Base-by-base conservation (phyloP, 2,329 filamentous ascomycete genomes). In the Paramyrothecium sp. region DNA sequence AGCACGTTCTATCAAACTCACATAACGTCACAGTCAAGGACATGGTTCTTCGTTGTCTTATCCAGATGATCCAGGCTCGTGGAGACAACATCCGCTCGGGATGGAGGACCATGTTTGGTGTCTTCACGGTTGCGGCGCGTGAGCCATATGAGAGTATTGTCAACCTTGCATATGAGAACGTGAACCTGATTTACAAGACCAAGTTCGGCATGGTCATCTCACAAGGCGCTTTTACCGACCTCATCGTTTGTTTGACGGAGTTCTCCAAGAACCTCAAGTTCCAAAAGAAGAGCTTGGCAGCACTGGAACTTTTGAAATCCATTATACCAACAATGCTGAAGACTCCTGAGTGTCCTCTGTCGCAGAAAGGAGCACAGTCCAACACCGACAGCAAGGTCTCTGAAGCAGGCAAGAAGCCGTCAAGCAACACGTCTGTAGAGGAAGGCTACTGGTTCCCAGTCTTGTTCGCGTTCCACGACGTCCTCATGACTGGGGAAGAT, bases 381-480 rank as follows among this genome's bases (percentile, higher is more conserved):
- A 79, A 80, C 8, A 77, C 81, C 26, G 73, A 79, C 21, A 58
- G 64, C 21, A 78, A 77, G 59, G 65, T 73, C 22, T 73, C 81
- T 1, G 77, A 76, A 55, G 75, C 78, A 8, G 74, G 68, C 65
- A 74, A 76, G 71, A 73, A 69, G 69, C 86, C 88, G 59, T 87
- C 87, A 56, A 90, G 81, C 57, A 88, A 89, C 54, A 96, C 96
- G 50, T 96, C 93, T 3, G 87, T 95, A 61, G 96, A 99, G 71
- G 95, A 98, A 72, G 93, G 96, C 41, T 99, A 93, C 74, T 99
- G 95, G 95, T 99, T 99, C 73, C 95, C 95, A 0, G 91, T 99
- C 7, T 80, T 99, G 30, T 98, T 99, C 70, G 94, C 96, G 3
- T 99, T 99, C 80, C 95, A 99, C 71, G 95, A 99, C 72, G 93